Evolutionary conservation across 495 filamentous ascomycete genomes (phyloP).

Genomic region (Sporormia fimetaria): DNA sequence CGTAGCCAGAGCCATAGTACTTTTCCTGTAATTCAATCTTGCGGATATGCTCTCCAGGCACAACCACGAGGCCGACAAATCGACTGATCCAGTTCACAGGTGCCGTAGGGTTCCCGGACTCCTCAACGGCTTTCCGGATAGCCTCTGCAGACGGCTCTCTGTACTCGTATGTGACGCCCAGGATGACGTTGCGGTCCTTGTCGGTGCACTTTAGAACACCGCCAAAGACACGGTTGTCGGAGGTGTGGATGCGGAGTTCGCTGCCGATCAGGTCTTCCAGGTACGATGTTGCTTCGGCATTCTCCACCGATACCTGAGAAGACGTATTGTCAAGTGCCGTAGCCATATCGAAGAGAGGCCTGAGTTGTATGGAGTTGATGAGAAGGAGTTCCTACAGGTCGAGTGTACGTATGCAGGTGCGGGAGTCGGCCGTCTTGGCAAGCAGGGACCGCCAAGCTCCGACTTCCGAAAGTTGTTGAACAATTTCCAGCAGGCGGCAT

Average conservation of each 20-base stretch:
- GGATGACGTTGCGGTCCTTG: slow-evolving; percentile 78
- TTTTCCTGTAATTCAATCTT: slow-evolving; percentile 82
- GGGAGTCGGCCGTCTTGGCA: no score
- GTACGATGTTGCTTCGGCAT: slow-evolving; percentile 19
- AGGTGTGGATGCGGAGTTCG: slow-evolving; percentile 66
- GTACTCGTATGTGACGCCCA: slow-evolving; percentile 78
- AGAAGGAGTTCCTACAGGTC: no score
- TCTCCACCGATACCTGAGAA: slow-evolving; percentile 24
- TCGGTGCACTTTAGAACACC: slow-evolving; percentile 92
- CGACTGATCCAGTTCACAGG: slow-evolving; percentile 64
- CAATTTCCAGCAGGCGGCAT: slow-evolving; percentile 2
- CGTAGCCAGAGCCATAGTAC: no score
- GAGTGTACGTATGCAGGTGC: no score
- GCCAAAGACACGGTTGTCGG: slow-evolving; percentile 77
- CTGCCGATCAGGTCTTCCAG: slow-evolving; percentile 44
- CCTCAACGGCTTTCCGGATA: slow-evolving; percentile 15
- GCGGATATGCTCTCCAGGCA: slow-evolving; percentile 74
- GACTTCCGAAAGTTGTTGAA: no score
- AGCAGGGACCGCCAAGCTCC: no score
- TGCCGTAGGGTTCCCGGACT: slow-evolving; percentile 32
- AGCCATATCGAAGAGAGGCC: no score
- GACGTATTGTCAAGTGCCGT: no score
- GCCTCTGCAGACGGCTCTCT: slow-evolving; percentile 46
- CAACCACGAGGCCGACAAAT: slow-evolving; percentile 79
- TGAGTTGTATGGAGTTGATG: no score